Conservation (phyloP, 345 rosid genomes). For the Hypericum androsaemum region DNA sequence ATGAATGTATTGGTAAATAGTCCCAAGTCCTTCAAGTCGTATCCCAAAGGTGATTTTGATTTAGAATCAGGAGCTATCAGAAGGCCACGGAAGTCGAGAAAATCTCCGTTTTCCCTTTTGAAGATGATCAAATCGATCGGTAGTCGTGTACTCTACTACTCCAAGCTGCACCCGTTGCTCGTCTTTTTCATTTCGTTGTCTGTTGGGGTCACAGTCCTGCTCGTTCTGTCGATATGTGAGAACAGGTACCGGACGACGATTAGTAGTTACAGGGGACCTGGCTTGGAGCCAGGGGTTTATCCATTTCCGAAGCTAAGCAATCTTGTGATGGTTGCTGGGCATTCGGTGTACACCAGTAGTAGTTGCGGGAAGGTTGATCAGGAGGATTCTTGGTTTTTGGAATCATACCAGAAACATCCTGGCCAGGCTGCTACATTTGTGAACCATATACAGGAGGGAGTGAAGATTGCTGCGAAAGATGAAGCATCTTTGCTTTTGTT, state of each 20-base stretch:
- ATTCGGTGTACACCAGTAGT: conserved; percentile 76
- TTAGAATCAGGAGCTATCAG: conserved; percentile 57
- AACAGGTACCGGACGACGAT: conserved; percentile 22
- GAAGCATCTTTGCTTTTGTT: conserved; percentile 72
- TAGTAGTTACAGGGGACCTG: conserved; percentile 24
- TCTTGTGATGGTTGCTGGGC: conserved; percentile 98
- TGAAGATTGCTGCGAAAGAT: conserved; percentile 50
- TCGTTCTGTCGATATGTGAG: conserved; percentile 44
- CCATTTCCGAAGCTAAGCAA: conserved; percentile 60
- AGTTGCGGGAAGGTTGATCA: conserved; percentile 63
- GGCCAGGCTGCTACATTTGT: conserved; percentile 89
- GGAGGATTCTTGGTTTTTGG: conserved; percentile 93
- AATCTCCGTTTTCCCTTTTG: conserved; percentile 20
- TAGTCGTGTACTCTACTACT: conserved; percentile 41
- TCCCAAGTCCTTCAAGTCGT: conserved; percentile 62
- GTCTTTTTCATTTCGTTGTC: conserved; percentile 42
- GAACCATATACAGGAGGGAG: conserved; percentile 75
- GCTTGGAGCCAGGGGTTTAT: conserved; percentile 28
- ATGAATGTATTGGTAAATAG: conserved; percentile 56
- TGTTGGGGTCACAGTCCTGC: conserved; percentile 49
- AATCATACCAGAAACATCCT: conserved; percentile 82
- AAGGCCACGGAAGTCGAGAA: conserved; percentile 51
- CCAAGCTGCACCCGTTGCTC: conserved; percentile 56
- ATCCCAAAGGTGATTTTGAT: conserved; percentile 68
- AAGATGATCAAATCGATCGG: conserved; percentile 55